phyloP scores from a whole-genome alignment of 306 rosid species.

The Rubus parviflorus region DNA sequence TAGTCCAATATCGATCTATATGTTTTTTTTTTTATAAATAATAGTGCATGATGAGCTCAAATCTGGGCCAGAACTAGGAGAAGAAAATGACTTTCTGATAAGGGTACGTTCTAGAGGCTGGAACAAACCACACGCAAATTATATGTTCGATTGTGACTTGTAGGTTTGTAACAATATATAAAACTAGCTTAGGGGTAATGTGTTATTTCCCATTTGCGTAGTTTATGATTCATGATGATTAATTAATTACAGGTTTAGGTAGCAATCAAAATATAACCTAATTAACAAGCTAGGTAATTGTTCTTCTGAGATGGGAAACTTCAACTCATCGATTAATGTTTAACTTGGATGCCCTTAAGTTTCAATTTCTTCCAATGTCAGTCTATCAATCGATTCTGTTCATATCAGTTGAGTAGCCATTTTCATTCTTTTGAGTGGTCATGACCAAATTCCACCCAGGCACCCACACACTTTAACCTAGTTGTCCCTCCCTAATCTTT shows the following conservation, averaged over 20 bases:
- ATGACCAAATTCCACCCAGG: too few species aligned
- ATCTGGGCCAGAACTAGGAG: background rate
- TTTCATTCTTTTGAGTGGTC: too few species aligned
- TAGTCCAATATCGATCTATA: background rate
- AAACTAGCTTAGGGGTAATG: background rate
- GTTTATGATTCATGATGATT: background rate
- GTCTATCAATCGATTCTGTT: too few species aligned
- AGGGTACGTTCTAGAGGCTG: slow-evolving; percentile 21
- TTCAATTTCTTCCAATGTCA: too few species aligned
- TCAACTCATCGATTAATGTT: too few species aligned
- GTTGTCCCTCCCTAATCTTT: too few species aligned
- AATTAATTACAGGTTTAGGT: background rate
- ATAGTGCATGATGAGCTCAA: background rate
- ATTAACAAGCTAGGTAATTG: too few species aligned
- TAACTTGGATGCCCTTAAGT: too few species aligned
- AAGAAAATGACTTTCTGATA: background rate
- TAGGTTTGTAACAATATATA: background rate
- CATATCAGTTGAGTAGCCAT: too few species aligned
- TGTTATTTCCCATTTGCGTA: background rate
- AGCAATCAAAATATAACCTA: background rate
- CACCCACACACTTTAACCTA: too few species aligned
- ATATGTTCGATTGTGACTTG: background rate
- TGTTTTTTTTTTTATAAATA: background rate
- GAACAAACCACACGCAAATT: slow-evolving; percentile 1
- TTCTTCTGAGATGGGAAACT: too few species aligned